Evolutionary conservation across 805 yeast species (phyloP).

Genomic region (Barnettozyma populi): DNA sequence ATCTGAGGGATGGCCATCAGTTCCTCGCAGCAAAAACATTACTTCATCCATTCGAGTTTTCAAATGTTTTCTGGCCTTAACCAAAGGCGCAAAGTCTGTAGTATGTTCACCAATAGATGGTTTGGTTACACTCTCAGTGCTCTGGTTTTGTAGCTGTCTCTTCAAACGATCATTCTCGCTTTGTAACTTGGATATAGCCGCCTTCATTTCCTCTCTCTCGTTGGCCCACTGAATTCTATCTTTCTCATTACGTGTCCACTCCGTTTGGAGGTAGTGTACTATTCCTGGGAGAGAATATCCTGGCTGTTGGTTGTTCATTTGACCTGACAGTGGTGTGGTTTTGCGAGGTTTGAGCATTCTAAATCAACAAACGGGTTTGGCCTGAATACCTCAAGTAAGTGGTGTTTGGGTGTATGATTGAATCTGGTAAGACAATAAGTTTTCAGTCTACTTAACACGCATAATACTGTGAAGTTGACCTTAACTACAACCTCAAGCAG

Average conservation of each 20-base stretch:
- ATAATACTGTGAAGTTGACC: not conserved
- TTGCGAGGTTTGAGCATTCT: not conserved
- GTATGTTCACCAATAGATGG: not conserved
- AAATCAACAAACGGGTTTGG: not conserved
- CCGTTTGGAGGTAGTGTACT: slow-evolving; percentile 57
- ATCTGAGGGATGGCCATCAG: not conserved
- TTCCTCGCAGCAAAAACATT: slow-evolving; percentile 22
- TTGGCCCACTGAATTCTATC: slow-evolving; percentile 56
- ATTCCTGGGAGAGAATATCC: slow-evolving; percentile 38
- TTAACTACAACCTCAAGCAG: not conserved
- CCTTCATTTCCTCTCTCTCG: slow-evolving; percentile 56
- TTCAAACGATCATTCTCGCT: slow-evolving; percentile 42
- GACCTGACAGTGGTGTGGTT: not conserved
- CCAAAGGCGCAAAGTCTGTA: slow-evolving; percentile 14
- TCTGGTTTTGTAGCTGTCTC: slow-evolving; percentile 5
- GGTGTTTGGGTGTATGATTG: not conserved
- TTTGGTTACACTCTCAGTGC: not conserved
- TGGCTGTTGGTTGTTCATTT: not conserved
- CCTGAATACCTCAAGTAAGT: not conserved
- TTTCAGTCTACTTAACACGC: not conserved
- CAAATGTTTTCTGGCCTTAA: slow-evolving; percentile 23
- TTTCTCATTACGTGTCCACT: slow-evolving; percentile 56
- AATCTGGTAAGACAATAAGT: not conserved
- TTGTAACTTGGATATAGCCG: slow-evolving; percentile 44
- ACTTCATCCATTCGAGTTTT: slow-evolving; percentile 26